Percentiles rank a stretch among this genome's conserved stretches.
These are phyloP conservation scores for Apophysomyces trapeziformis DNA, from an alignment of 371 early-diverging fungal genomes.

Conservation along the genomic window DNA sequence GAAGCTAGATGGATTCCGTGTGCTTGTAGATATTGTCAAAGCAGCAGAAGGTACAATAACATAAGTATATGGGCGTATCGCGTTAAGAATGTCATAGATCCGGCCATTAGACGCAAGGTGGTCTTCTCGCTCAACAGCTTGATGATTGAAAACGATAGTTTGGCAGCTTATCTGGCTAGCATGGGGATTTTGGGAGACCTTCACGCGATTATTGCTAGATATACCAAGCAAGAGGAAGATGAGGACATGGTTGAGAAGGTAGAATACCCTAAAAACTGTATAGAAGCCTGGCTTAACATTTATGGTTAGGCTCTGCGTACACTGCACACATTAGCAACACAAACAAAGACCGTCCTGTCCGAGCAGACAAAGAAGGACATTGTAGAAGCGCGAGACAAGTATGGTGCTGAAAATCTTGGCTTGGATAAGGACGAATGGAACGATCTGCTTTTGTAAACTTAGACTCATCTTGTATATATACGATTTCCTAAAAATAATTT, in stretches of 20 bases:
- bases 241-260: conserved; percentile 77
- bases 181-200: conserved; percentile 48
- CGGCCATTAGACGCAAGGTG: conserved; percentile 56
- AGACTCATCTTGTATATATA: not conserved
- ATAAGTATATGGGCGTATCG: not conserved
- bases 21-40: conserved; percentile 52
- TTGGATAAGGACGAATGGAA: conserved; percentile 54
- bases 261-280: not conserved
- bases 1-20: conserved; percentile 54
- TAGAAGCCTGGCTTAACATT: too few relatives aligned
- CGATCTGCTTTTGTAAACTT: conserved; percentile 25
- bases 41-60: conserved; percentile 37
- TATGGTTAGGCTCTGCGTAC: conserved; percentile 40
- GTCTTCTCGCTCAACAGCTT: conserved; percentile 69
- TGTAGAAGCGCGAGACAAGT: conserved; percentile 42
- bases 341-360: conserved; percentile 23
- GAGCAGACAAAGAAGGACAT: conserved; percentile 36
- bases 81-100: conserved; percentile 30
- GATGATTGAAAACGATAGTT: conserved; percentile 52
- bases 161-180: conserved; percentile 30
- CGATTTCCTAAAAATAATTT: not conserved
- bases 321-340: conserved; percentile 39
- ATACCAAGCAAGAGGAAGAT: conserved; percentile 54
- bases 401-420: conserved; percentile 44
- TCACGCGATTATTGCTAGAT: conserved; percentile 38